Percentiles rank a stretch among this genome's conserved stretches.
Evolutionary conservation across 352 stramenopile species (phyloP).

Genomic region (Phytopythium cucurbitacearum): DNA sequence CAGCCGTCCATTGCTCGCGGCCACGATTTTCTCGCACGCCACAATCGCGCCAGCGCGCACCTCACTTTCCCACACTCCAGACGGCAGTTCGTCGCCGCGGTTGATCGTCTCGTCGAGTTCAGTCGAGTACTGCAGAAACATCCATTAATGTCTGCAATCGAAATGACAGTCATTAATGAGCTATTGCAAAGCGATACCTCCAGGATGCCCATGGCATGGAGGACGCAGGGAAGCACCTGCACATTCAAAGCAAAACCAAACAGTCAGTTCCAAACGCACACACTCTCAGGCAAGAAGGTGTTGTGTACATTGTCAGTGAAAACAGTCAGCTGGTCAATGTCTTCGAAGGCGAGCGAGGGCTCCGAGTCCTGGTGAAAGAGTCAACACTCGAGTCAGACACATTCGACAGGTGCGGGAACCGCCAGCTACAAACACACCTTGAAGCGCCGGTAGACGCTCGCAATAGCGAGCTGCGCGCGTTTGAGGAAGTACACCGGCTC

Average conservation of each 20-base stretch:
- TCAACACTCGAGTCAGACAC: background rate
- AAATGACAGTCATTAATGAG: background rate
- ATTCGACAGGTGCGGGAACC: too few species aligned
- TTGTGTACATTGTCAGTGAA: conserved; percentile 61
- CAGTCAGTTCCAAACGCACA: background rate
- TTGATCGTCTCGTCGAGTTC: conserved; percentile 50
- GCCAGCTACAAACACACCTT: conserved; percentile 19
- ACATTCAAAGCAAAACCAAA: conserved; percentile 4
- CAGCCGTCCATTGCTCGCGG: conserved; percentile 40
- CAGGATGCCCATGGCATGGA: conserved; percentile 64
- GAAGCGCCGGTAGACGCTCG: conserved; percentile 60
- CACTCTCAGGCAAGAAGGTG: background rate
- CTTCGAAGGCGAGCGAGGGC: conserved; percentile 41
- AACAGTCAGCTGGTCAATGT: conserved; percentile 60
- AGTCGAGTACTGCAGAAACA: conserved; percentile 35
- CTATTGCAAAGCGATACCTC: conserved; percentile 28
- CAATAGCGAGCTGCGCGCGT: conserved; percentile 55
- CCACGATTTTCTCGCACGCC: conserved; percentile 65
- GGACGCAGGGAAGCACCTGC: conserved; percentile 68
- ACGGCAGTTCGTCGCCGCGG: conserved; percentile 37
- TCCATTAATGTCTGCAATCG: background rate
- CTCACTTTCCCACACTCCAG: conserved; percentile 51
- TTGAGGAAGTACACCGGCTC: conserved; percentile 64
- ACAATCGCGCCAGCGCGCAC: conserved; percentile 61
- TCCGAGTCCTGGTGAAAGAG: conserved; percentile 34